Evolutionary conservation across 306 rosid genomes (phyloP).

Genomic region (Malus sylvestris): DNA sequence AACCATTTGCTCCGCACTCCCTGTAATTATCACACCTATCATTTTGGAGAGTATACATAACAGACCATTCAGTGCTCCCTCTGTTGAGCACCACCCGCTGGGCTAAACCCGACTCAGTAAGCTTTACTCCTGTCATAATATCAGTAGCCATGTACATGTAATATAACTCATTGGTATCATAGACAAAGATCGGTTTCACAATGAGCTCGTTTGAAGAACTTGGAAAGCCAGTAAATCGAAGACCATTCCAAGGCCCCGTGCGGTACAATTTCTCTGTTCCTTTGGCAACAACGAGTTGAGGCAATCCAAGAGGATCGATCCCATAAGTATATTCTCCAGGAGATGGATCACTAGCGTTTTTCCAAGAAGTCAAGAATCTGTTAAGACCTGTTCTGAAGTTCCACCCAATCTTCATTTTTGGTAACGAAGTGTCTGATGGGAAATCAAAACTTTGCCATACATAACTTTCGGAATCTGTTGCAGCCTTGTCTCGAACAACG

Average conservation of each 20-base stretch:
- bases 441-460: conserved; percentile 41
- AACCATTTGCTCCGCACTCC: conserved; percentile 33
- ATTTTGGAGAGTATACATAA: conserved; percentile 6
- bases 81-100: not conserved
- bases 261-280: not conserved
- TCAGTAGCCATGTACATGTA: not conserved
- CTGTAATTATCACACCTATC: conserved; percentile 30
- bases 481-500: conserved; percentile 16
- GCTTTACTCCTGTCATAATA: not conserved
- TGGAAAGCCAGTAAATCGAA: not conserved
- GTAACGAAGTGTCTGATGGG: conserved; percentile 24
- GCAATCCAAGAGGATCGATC: not conserved
- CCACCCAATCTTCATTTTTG: conserved; percentile 19
- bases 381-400: not conserved
- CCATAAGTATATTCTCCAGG: not conserved
- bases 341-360: not conserved
- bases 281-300: not conserved
- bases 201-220: not conserved
- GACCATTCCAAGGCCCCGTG: conserved; percentile 16
- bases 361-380: conserved; percentile 4
- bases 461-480: not conserved
- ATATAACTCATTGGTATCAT: not conserved
- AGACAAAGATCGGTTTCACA: not conserved
- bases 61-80: not conserved
- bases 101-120: not conserved